These are phyloP conservation scores for Lathyrus sativus DNA, from an alignment of 306 rosid species.

Conservation along the genomic window DNA sequence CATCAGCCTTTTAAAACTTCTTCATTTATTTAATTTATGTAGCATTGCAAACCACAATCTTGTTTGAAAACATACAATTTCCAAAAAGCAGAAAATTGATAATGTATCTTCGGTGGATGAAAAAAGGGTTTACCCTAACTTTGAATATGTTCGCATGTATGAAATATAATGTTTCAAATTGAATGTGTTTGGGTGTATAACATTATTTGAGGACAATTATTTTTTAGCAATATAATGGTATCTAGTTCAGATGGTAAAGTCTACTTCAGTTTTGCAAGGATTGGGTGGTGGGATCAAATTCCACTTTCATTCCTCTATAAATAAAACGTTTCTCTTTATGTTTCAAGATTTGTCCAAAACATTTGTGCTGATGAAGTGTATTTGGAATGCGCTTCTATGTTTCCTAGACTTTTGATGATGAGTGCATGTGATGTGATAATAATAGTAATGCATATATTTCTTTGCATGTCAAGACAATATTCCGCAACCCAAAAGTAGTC, in stretches of 20 bases:
- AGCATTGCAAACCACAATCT: conserved; percentile 8
- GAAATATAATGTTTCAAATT: not conserved
- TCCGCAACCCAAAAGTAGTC: conserved; percentile 85
- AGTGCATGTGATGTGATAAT: conserved; percentile 33
- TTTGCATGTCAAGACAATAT: conserved; percentile 78
- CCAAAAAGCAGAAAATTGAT: conserved; percentile 1
- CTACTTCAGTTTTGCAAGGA: not conserved
- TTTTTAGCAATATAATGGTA: conserved; percentile 5
- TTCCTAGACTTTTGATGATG: conserved; percentile 31
- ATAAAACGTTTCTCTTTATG: conserved; percentile 5
- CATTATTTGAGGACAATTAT: not conserved
- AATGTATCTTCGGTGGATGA: not conserved
- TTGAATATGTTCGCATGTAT: not conserved
- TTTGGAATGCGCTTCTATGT: conserved; percentile 22
- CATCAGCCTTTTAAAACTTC: not conserved
- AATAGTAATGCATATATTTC: conserved; percentile 33
- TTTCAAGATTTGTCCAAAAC: conserved; percentile 24
- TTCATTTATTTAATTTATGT: not conserved
- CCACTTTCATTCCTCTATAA: not conserved
- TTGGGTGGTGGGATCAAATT: conserved; percentile 1
- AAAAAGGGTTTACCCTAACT: not conserved
- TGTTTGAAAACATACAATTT: conserved; percentile 2
- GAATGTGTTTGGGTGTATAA: not conserved
- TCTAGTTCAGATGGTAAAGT: not conserved
- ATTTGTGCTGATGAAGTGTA: conserved; percentile 32